A percentile compares a stretch with the other conserved stretches of the same genome.
Evolutionary conservation across 352 stramenopile species (phyloP).

Genomic region (Pythium aristosporum): DNA sequence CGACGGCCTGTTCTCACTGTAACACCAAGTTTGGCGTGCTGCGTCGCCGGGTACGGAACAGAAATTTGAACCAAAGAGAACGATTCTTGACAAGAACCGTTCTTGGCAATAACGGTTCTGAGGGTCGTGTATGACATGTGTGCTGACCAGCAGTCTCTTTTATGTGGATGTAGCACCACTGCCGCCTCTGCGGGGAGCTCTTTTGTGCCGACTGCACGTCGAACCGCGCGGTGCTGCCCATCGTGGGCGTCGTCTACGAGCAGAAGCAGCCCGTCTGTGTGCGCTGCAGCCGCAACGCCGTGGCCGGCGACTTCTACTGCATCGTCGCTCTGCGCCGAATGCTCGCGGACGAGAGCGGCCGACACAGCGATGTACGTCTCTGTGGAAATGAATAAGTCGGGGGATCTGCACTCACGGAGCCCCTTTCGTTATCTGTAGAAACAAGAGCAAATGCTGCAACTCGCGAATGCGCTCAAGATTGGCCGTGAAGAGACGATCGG

Average conservation of each 20-base stretch:
- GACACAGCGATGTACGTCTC: constrained; percentile 36
- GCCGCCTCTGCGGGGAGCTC: constrained; percentile 67
- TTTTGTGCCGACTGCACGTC: constrained; percentile 77
- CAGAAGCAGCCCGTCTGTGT: constrained; percentile 74
- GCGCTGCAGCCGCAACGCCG: constrained; percentile 73
- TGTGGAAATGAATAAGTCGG: no score
- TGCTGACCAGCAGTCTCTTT: background rate
- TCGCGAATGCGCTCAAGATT: constrained; percentile 52
- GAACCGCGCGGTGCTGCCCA: constrained; percentile 63
- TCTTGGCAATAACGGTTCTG: no score
- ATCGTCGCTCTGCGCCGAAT: constrained; percentile 69
- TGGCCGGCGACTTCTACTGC: constrained; percentile 64
- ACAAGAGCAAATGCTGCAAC: constrained; percentile 65
- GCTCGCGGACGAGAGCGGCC: constrained; percentile 42
- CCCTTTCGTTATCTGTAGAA: constrained; percentile 30
- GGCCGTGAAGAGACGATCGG: constrained; percentile 59
- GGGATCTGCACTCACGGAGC: no score
- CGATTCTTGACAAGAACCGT: no score
- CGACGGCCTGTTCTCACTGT: constrained; percentile 58
- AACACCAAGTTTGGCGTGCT: constrained; percentile 72
- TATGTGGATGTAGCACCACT: constrained; percentile 51
- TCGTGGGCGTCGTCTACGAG: constrained; percentile 56
- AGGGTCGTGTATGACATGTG: no score
- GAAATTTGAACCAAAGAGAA: no score
- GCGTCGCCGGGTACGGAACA: constrained; percentile 59